Evolutionary conservation across 345 rosid species (phyloP).

Genomic region (Linum lewisii): DNA sequence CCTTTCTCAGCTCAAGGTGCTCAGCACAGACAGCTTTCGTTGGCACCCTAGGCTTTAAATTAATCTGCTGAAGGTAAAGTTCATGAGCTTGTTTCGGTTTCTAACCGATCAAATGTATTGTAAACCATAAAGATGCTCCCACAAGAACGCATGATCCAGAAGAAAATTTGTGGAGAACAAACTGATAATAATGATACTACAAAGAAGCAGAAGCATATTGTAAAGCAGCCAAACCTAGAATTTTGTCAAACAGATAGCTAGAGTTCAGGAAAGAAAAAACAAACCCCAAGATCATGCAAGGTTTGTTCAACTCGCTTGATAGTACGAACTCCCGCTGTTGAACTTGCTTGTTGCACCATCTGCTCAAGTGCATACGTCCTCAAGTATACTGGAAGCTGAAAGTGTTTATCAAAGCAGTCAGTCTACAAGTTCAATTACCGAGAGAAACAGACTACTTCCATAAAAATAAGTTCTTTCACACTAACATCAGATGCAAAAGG

Average conservation of each 20-base stretch:
- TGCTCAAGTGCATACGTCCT: conserved; percentile 95
- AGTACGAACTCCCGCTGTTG: conserved; percentile 87
- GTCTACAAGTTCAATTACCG: background rate
- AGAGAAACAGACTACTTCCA: background rate
- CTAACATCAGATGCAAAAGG: background rate
- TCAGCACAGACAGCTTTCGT: conserved; percentile 97
- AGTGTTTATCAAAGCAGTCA: conserved; percentile 12
- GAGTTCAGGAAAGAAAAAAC: conserved; percentile 28
- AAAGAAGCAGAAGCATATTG: background rate
- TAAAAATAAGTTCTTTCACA: background rate
- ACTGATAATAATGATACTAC: background rate
- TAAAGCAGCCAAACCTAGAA: background rate
- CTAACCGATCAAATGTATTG: background rate
- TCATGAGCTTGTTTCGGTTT: background rate
- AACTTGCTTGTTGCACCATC: conserved; percentile 96
- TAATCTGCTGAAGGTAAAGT: conserved; percentile 40
- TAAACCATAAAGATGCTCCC: background rate
- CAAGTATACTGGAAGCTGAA: conserved; percentile 78
- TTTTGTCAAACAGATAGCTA: background rate
- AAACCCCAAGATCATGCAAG: conserved; percentile 89
- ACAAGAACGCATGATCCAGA: background rate
- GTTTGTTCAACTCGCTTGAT: conserved; percentile 94
- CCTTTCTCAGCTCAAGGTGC: conserved; percentile 94
- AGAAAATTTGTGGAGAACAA: background rate
- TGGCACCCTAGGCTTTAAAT: conserved; percentile 88